Evolutionary conservation across 495 filamentous ascomycete species (phyloP), one percentile per base, ranked within the genome.

Genomic region (Aspergillus diversus): DNA sequence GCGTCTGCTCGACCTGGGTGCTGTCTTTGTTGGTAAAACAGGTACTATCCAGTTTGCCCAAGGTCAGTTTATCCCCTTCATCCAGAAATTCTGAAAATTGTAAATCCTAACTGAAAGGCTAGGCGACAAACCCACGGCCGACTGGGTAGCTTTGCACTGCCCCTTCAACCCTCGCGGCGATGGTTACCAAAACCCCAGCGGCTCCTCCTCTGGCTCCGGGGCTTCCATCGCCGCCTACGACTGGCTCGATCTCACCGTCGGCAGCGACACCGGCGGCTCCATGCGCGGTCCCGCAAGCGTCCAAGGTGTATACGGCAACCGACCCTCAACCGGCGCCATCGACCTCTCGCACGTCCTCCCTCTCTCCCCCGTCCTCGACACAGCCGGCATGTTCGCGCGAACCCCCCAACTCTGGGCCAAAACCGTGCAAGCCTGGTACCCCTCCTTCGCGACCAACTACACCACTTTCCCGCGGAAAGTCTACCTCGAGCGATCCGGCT

Each of bases 1-100:
- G 54, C 61, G 66, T 8, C 72, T 84, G 1, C 61, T 82, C 13
- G 69, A 80, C 57, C 66, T 70, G 3, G 81, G 82, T 15, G 81
- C 76, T n/a, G 65, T 83, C 7, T 57, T 83, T 34, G 74, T 84
- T 0, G 82, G 82, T 3, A 83, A 83, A 59, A 78, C 75, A 39
- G 79, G 78, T 32, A 80, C 79, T 0, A 73, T 70, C 9, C 80
- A 84, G 60, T 78, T 84, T 57, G 75, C 79, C 9, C 74, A 77
- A 32, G 75, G 75, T 4, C 72, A 80, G 46, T 61, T 57, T 5
- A 66, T 11, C 5, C 7, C 5, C n/a, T 4, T 43, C 21, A 27
- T 27, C 21, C 21, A 2, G 2, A 27, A 27, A 27, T 27, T 27
- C 21, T 27, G 21, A 27, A 27, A 27, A 27, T 27, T 2, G 21